phyloP scores from a whole-genome alignment of 1,284 basidiomycete genomes.

The Microbotryum silenes-acaulis region DNA sequence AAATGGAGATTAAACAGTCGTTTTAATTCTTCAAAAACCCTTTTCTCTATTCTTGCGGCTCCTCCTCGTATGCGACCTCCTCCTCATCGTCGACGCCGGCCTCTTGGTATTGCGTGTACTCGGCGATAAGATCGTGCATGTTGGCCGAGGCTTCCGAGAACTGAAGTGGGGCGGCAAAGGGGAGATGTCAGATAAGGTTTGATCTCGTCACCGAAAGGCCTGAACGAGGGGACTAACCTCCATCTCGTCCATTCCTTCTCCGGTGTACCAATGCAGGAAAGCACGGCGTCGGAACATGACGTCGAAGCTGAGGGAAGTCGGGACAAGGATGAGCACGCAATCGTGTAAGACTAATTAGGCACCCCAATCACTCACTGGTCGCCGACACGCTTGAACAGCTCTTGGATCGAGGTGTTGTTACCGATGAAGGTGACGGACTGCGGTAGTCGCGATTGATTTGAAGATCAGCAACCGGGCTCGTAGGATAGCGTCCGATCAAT shows the following conservation, averaged over 20 bases:
- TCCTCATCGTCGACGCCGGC: constrained; percentile 43
- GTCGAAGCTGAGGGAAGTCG: neutral
- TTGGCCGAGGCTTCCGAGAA: constrained; percentile 58
- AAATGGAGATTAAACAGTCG: neutral
- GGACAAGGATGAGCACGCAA: neutral
- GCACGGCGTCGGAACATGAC: constrained; percentile 89
- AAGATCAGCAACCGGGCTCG: constrained; percentile 29
- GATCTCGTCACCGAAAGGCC: constrained; percentile 13
- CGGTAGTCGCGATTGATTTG: constrained; percentile 39
- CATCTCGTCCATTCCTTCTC: constrained; percentile 38
- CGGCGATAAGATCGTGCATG: constrained; percentile 63
- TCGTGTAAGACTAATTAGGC: no score
- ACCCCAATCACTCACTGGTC: constrained; percentile 76
- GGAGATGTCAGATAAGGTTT: constrained; percentile 1
- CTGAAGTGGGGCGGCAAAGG: constrained; percentile 40
- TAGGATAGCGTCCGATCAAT: constrained; percentile 39
- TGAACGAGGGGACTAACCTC: constrained; percentile 39
- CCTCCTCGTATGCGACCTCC: constrained; percentile 24
- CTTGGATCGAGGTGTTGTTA: constrained; percentile 86
- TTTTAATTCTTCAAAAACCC: constrained; percentile 13
- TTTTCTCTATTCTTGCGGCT: constrained; percentile 13
- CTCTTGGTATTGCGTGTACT: constrained; percentile 53
- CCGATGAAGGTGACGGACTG: constrained; percentile 90
- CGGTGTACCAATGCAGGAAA: constrained; percentile 90
- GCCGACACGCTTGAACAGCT: constrained; percentile 89